Evolutionary conservation across 2,329 filamentous ascomycete species (phyloP), one percentile per base, ranked within the genome.

Genomic region (Calonectria ilicicola): DNA sequence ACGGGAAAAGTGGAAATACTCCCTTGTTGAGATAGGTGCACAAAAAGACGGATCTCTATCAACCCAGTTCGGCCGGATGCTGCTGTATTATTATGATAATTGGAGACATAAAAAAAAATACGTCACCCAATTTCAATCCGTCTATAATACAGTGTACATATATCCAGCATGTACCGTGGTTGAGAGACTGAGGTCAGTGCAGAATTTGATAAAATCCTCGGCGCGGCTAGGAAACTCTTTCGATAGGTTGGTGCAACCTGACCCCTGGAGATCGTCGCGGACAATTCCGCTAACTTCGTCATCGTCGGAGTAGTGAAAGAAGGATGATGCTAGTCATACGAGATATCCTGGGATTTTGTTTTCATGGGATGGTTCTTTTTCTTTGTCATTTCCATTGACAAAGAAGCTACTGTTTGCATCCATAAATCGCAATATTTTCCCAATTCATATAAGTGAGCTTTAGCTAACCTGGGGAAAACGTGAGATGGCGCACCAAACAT

Each of bases 191-290:
- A 38, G 35, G n/a, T 60, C 35, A 23, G 21, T 35, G 9, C 29
- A 60, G n/a, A 60, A 40, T 40, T 58, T 40, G 32, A 40, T 40
- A 38, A 40, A 60, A 60, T 60, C 15, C 32, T 40, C 32, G 53
- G 53, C 32, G 53, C 35, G 15, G 38, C 38, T 26, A 26, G 32
- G 35, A 60, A 38, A 60, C 53, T 60, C 53, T 40, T 60, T 60
- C 53, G 35, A 60, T 60, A 38, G 53, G 53, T 21, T 21, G 53
- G 53, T 32, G 53, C 29, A 60, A 17, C 32, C 35, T 60, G 53
- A 60, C 53, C 53, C 53, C 53, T 60, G 53, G 53, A 40, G 53
- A 60, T 60, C 53, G 53, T 60, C 53, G 7, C 53, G 53, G 38
- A 60, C 53, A 60, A 60, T 60, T 40, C 53, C 53, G 53, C 38